Conservation (phyloP, 2,329 filamentous ascomycete genomes). For the Colletotrichum sublineola region DNA sequence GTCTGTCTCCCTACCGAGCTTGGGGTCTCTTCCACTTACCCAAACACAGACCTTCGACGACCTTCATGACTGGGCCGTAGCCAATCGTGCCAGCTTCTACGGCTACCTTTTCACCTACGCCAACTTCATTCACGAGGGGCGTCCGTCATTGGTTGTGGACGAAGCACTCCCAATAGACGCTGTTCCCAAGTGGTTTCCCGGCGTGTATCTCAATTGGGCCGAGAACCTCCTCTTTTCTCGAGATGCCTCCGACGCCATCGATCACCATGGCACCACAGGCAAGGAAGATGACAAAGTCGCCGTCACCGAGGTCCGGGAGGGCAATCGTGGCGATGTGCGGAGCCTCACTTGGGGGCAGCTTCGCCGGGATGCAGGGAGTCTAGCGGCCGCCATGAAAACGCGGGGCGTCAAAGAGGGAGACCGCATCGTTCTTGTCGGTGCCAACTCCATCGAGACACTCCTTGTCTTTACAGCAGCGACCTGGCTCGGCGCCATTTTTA, state of each 20-base stretch:
- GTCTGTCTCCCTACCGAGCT: conserved; percentile 47
- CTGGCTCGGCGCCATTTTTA: conserved; percentile 81
- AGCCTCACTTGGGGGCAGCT: conserved; percentile 78
- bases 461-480: conserved; percentile 77
- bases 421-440: conserved; percentile 80
- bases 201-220: conserved; percentile 80
- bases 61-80: conserved; percentile 77
- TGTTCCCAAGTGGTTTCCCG: conserved; percentile 83
- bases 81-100: conserved; percentile 74
- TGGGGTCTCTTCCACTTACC: conserved; percentile 18
- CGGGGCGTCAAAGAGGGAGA: conserved; percentile 79
- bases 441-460: conserved; percentile 81
- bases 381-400: conserved; percentile 76
- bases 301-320: conserved; percentile 79
- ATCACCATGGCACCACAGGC: conserved; percentile 62
- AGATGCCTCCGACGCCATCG: conserved; percentile 55
- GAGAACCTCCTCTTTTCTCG: conserved; percentile 82
- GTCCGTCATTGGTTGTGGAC: conserved; percentile 73
- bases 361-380: conserved; percentile 66
- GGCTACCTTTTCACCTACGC: conserved; percentile 71
- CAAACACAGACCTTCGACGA: conserved; percentile 72
- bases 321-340: conserved; percentile 62
- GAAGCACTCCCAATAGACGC: conserved; percentile 76
- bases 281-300: conserved; percentile 82
- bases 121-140: conserved; percentile 74